Evolutionary conservation across 768 basidiomycete species (phyloP).

Genomic region (Suillus americanus): DNA sequence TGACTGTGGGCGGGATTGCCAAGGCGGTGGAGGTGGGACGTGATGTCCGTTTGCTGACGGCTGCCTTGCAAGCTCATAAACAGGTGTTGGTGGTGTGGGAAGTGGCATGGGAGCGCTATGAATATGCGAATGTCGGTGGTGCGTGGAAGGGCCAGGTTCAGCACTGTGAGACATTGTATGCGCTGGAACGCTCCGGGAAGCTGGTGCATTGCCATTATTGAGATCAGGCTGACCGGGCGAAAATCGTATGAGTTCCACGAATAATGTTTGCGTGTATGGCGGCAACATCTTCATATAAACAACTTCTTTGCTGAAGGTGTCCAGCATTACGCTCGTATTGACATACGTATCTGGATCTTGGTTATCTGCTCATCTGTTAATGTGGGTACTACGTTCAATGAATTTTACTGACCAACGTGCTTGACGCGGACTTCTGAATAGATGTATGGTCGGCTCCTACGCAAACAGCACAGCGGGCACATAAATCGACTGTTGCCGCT

Average conservation of each 20-base stretch:
- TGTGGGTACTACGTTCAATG: constrained; percentile 9
- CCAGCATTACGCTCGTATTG: constrained; percentile 71
- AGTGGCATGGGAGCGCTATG: constrained; percentile 32
- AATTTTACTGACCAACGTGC: constrained; percentile 48
- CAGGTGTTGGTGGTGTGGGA: constrained; percentile 34
- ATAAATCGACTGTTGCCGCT: constrained; percentile 44
- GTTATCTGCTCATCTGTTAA: constrained; percentile 35
- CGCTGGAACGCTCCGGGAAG: constrained; percentile 15
- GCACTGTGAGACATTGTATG: constrained; percentile 21
- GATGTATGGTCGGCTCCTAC: constrained; percentile 68
- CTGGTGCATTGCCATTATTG: constrained; percentile 15
- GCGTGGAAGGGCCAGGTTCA: constrained; percentile 30
- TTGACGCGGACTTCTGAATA: constrained; percentile 77
- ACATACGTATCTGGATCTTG: constrained; percentile 61
- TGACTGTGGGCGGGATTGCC: constrained; percentile 21
- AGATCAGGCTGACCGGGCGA: constrained; percentile 32
- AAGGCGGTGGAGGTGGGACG: constrained; percentile 34
- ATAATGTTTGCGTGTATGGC: constrained; percentile 65
- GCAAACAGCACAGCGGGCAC: constrained; percentile 78
- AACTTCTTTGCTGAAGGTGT: constrained; percentile 69
- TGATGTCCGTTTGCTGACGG: constrained; percentile 34
- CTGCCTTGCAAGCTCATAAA: constrained; percentile 31
- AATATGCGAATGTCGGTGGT: constrained; percentile 27
- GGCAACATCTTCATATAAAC: constrained; percentile 65
- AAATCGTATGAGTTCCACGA: constrained; percentile 67